Base-by-base conservation (phyloP, 805 yeast genomes). In the Lipomyces sp. region DNA sequence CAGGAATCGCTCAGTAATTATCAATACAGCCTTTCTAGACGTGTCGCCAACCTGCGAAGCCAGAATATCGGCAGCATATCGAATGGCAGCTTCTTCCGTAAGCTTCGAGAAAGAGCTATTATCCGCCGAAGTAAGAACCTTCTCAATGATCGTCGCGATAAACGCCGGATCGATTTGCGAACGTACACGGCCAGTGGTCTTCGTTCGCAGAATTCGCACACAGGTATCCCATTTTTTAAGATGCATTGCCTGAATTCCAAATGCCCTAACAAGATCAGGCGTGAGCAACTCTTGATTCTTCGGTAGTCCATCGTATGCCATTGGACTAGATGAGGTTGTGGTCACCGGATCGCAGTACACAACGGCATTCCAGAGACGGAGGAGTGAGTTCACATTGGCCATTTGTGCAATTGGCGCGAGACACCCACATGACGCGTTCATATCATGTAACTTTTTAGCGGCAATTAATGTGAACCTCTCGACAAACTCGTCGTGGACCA, bases 181-280 rank as follows among this genome's bases (percentile, higher is more conserved):
- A n/a, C 60, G 57, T 3, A 59, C 66, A 29, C 30, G 35, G 34
- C 50, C 48, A 34, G 53, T 15, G 45, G 56, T 42, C 18, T 48
- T 33, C 32, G 66, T 63, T 35, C 57, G 63, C 32, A 50, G 10
- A 30, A 64, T 60, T 10, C 60, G 63, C 35, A 56, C n/a, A 53
- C 48, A 39, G 13, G 48, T 60, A 18, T 33, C 34, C 33, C 30
- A 11, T 24, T 64, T 59, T 11, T 33, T 34, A 4, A 64, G 10
- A 6, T 13, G 54, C 30, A 59, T 18, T 29, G 63, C 63, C 7
- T 57, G 60, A 4, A 29, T 45, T 10, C 60, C 34, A 60, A 64
- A 64, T 6, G 60, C 50, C n/a, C 56, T 42, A 4, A 60, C 57
- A 8, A 64, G 50, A 18, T 34, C 37, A 6, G 53, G 8, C 13